A percentile compares a stretch with the other conserved stretches of the same genome.
Evolutionary conservation across 1,284 basidiomycete genomes (phyloP).

Genomic region (Violaceomyces palustris): DNA sequence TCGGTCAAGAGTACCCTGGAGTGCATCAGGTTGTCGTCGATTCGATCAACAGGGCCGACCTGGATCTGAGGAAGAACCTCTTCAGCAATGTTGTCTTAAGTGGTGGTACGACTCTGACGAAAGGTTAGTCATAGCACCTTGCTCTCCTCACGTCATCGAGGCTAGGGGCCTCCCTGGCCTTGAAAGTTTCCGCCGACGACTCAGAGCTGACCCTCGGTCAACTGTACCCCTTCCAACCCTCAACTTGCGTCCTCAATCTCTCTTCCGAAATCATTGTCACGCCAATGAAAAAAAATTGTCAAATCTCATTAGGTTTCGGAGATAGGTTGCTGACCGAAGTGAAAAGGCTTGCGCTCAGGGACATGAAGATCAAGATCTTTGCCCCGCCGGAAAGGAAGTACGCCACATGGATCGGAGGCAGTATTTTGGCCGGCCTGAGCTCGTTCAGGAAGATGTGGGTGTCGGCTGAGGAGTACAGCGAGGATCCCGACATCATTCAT

Average conservation of each 20-base stretch:
- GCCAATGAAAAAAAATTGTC: not conserved
- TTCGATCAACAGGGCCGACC: constrained; percentile 58
- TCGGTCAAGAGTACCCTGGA: constrained; percentile 92
- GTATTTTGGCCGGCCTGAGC: constrained; percentile 74
- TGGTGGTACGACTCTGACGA: constrained; percentile 76
- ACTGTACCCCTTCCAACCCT: not conserved
- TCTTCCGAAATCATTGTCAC: not conserved
- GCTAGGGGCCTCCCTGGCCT: no score
- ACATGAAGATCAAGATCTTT: constrained; percentile 98
- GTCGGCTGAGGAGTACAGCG: constrained; percentile 97
- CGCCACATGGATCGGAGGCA: constrained; percentile 96
- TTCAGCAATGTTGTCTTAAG: constrained; percentile 96
- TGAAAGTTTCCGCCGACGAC: no score
- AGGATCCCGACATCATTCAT: constrained; percentile 97
- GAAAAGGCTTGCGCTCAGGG: constrained; percentile 91
- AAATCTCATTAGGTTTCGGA: constrained; percentile 62
- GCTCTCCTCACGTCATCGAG: no score
- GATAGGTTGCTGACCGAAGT: constrained; percentile 91
- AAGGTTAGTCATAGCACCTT: constrained; percentile 27
- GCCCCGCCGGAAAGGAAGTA: constrained; percentile 99
- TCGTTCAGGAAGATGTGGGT: constrained; percentile 88
- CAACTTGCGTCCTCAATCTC: not conserved
- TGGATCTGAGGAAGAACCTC: constrained; percentile 85
- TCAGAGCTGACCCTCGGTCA: no score
- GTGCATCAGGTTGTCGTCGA: constrained; percentile 75